A percentile compares a stretch with the other conserved stretches of the same genome.
Conservation (phyloP, 306 rosid species). For the Prunus mongolica region DNA sequence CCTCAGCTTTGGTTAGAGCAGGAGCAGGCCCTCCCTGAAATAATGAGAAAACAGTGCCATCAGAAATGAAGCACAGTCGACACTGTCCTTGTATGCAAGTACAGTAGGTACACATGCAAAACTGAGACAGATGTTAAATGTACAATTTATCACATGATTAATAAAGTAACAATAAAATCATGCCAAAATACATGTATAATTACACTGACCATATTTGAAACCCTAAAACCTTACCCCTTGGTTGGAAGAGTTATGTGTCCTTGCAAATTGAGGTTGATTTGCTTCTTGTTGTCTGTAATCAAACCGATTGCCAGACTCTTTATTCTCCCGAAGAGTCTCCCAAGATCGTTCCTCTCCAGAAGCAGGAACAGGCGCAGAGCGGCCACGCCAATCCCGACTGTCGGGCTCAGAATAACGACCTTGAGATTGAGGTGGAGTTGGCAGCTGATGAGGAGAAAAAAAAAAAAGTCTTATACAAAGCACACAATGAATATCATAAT, state of each 20-base stretch:
- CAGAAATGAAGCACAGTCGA: neutral
- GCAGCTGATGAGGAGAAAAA: conserved; percentile 42
- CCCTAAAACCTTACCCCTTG: conserved; percentile 50
- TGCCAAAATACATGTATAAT: neutral
- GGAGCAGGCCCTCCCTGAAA: conserved; percentile 77
- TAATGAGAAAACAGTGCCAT: conserved; percentile 3
- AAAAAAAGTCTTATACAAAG: neutral
- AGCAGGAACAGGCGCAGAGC: conserved; percentile 57
- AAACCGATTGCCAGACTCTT: conserved; percentile 55
- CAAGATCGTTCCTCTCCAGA: conserved; percentile 72
- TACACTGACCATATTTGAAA: neutral
- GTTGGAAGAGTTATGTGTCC: conserved; percentile 50
- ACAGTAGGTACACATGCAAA: neutral
- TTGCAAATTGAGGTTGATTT: conserved; percentile 52
- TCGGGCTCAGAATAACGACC: conserved; percentile 82
- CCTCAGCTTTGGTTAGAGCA: conserved; percentile 80
- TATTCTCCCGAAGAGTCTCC: conserved; percentile 60
- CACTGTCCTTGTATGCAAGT: neutral
- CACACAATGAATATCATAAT: neutral
- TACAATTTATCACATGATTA: neutral
- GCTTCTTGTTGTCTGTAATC: conserved; percentile 56
- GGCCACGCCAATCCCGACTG: conserved; percentile 92
- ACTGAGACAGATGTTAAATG: neutral
- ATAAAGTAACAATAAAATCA: neutral
- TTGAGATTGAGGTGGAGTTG: conserved; percentile 50